Evolutionary conservation across 2,329 filamentous ascomycete species (phyloP), one percentile per base, ranked within the genome.

Genomic region (Hypoxylon sp.): DNA sequence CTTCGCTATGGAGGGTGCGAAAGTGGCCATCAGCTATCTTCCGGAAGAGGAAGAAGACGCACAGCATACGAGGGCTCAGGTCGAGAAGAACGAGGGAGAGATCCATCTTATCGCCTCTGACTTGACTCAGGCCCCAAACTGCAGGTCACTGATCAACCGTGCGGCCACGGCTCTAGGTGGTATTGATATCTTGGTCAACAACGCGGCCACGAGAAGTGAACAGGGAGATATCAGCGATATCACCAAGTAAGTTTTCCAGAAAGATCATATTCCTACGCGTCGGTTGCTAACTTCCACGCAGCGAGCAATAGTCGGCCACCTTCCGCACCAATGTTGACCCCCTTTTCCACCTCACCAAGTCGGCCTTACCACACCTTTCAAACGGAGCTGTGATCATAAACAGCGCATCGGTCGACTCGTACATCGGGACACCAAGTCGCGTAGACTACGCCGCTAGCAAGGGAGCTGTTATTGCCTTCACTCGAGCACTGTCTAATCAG

Each of bases 261-360:
- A 6, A 11, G 6, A 3, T 37, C 46, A 20, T n/a, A 7, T 48
- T 35, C 3, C 2, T 17, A 10, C 37, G 11, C 50, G 77, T 59
- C 20, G 6, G 20, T 1, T 56, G 40, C 22, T 55, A 46, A 56
- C 35, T n/a, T 30, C 7, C 17, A 3, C 46, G 48, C 64, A 90
- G 88, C 75, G 90, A 92, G 3, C 92, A 95, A 81, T 95, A 91
- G 92, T 76, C 90, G 56, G 83, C 89, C 60, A 94, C 92, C 0
- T 95, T 95, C 81, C 85, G 92, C 79, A 92, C 89, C 57, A 95
- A 95, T 81, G 93, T 95, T 74, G 90, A 94, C 17, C 78, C 86
- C 6, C 91, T 89, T 83, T 95, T 93, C 84, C 94, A 90, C 81
- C 83, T 94, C 51, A 86, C 92, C 65, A 95, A 95, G 79, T 92